Evolutionary conservation across 331 rosid genomes (phyloP), one percentile per base, ranked within the genome.

Genomic region (Saraca asoca): DNA sequence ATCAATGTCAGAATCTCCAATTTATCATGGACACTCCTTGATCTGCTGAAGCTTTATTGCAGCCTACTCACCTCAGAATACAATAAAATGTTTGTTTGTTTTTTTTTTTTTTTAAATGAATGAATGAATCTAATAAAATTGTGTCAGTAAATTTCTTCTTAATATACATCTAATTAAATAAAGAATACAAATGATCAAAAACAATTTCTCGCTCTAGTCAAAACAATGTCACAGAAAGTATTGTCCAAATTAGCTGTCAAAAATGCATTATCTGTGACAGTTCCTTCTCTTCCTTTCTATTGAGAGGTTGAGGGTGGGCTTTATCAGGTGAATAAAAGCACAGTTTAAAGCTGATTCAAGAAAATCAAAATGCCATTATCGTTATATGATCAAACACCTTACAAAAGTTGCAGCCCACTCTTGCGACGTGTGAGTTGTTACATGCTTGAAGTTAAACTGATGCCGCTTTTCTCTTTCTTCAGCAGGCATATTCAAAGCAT

Each of bases 391-490:
- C 72, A 63, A n/a, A 43, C 71, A 92, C 98, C 98, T 93, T 49
- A 93, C 88, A 69, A 93, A 93, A 66, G 97, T 93, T 81, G 95
- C 98, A 62, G 98, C 98, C 98, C 98, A 93, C 81, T 93, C 98
- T 58, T 84, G 97, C 17, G 98, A 93, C 2, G 96, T 93, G 75
- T 93, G 98, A 81, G 96, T 81, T 45, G 87, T 90, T 39, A 93
- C 98, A 51, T 93, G 96, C 91, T 82, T 84, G 80, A 93, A 93
- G 74, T 93, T 93, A 75, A 85, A 86, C 58, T 82, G 96, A 77
- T 93, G 98, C 50, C 98, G 80, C 72, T 91, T 93, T 70, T 93
- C 96, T 83, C 97, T 86, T 81, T 93, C 98, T 38, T 90, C 91
- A 46, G 98, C 87, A 44, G 84, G 82, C 98, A 93, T 90, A 77